Base-by-base conservation (phyloP, 352 stramenopile species). In the Phytophthora fragariae region DNA sequence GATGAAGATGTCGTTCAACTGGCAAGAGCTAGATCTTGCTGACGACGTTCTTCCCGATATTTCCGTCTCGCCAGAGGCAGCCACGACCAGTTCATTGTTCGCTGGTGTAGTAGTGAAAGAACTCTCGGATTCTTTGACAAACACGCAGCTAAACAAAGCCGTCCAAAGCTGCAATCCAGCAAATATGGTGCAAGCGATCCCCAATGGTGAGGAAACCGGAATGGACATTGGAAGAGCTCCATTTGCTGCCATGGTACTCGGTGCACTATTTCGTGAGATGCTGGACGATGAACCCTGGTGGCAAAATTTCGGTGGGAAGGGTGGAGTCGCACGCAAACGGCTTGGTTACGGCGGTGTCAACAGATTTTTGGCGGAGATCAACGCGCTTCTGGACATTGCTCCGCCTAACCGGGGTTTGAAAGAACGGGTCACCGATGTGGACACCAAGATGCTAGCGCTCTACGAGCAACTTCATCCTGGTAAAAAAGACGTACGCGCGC, bases 1-100 rank as follows among this genome's bases (percentile, higher is more conserved):
- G 10, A 70, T 94, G 66, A 86, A 86, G 21, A 90, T 92, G 85
- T 90, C 83, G 5, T 86, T 94, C 56, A 73, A 57, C 9, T 94
- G 84, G 87, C 72, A 84, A 55, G 77, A 88, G 47, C 44, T 94
- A 24, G 87, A 94, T 57, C 47, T 93, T 37, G 79, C 77, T 0
- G 85, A 91, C 37, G 84, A 91, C 24, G 35, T 46, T 14, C 72
- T 92, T 17, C 75, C 76, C 3, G 80, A 89, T 21, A 61, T 84
- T 27, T 75, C 71, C 0, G 63, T 57, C n/a, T 27, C 49, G 10
- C 68, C 47, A 5, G 64, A 24, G 73, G 67, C 21, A 31, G 27
- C 67, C 31, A 63, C 46, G 15, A 64, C 11, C 8, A 68, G 35
- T 15, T 76, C 79, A n/a, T 53, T 94, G 4, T 91, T 94, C 64